Conservation (phyloP, 176 grass and related monocot genomes). For the Aegilops speltoides region DNA sequence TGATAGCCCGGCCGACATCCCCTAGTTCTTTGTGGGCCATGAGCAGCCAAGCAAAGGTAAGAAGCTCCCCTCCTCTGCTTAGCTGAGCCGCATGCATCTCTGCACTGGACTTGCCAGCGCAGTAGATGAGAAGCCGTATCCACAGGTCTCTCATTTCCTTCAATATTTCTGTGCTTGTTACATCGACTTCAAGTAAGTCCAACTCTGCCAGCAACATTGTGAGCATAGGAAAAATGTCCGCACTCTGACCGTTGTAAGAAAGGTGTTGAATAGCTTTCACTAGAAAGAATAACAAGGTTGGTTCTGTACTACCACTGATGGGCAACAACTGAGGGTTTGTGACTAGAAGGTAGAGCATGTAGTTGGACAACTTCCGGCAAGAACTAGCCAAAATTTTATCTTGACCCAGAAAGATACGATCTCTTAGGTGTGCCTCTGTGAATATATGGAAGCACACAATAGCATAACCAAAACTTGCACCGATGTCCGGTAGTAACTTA, state of each 20-base stretch:
- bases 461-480: neutral
- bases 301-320: too few species aligned
- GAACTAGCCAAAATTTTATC: too few species aligned
- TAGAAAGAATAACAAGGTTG: too few species aligned
- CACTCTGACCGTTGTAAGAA: too few species aligned
- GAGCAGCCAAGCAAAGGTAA: conserved; percentile 11
- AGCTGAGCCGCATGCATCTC: neutral
- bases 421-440: neutral
- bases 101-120: neutral
- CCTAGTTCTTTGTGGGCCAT: neutral
- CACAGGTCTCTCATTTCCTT: neutral
- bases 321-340: too few species aligned
- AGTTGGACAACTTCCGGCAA: too few species aligned
- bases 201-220: too few species aligned
- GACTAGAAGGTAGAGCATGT: too few species aligned
- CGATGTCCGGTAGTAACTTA: neutral
- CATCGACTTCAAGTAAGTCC: too few species aligned
- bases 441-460: neutral
- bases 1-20: neutral
- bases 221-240: too few species aligned
- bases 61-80: neutral
- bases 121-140: neutral
- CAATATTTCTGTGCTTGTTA: neutral
- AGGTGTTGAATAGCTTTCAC: too few species aligned
- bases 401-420: too few species aligned